A percentile compares a stretch with the other conserved stretches of the same genome.
Conservation (phyloP, 257 asterid species). For the Paraleonurus japonicus region DNA sequence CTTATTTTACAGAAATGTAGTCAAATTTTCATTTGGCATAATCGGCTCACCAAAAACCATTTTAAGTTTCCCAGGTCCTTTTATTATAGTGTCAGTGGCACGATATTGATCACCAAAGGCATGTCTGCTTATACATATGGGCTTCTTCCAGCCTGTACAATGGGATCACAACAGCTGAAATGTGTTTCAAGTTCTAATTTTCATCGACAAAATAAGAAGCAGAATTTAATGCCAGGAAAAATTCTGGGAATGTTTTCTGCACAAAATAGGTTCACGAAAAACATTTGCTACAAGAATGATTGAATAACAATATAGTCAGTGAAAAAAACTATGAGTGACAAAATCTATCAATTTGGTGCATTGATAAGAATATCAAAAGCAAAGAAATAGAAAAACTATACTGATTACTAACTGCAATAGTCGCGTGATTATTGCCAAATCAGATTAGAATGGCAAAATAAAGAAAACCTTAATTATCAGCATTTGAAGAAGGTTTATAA, state of each 20-base stretch:
- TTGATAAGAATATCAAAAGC: no score
- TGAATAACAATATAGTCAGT: conserved; percentile 9
- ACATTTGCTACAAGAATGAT: conserved; percentile 63
- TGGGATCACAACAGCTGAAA: conserved; percentile 16
- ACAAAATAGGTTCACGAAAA: conserved; percentile 87
- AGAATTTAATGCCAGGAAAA: conserved; percentile 61
- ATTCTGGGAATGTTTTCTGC: conserved; percentile 77
- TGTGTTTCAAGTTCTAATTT: conserved; percentile 13
- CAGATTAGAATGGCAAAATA: no score
- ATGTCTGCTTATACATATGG: conserved; percentile 92
- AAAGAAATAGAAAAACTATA: no score
- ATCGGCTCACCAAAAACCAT: conserved; percentile 75
- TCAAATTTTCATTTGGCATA: neutral
- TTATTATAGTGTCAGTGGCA: conserved; percentile 72
- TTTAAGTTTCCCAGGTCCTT: conserved; percentile 89
- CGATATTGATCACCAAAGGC: conserved; percentile 97
- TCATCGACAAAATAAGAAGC: conserved; percentile 22
- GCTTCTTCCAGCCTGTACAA: conserved; percentile 85
- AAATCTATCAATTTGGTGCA: no score
- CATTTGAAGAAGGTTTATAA: no score
- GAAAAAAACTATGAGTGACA: no score
- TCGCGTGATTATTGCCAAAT: no score
- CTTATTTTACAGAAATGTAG: neutral
- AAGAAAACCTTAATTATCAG: no score
- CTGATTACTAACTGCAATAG: no score